Evolutionary conservation across 2,329 filamentous ascomycete genomes (phyloP).

Genomic region (Albifimbria verrucaria): DNA sequence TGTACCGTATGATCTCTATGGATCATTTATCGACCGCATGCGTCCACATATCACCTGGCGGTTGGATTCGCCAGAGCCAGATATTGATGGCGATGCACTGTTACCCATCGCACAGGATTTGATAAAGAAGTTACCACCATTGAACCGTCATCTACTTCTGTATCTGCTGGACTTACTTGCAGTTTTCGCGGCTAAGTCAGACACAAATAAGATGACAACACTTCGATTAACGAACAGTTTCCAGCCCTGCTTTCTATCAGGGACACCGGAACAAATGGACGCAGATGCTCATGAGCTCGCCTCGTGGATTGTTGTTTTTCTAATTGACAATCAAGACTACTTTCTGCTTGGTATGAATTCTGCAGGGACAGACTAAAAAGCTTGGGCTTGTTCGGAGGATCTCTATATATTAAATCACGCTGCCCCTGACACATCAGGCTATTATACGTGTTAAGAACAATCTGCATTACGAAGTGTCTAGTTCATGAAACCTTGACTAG

Average conservation of each 20-base stretch:
- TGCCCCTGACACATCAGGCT: no score
- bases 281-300: background rate
- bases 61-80: background rate
- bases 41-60: background rate
- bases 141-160: background rate
- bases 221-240: background rate
- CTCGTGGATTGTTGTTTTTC: no score
- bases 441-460: no score
- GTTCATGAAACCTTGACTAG: no score
- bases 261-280: background rate
- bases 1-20: background rate
- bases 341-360: no score
- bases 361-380: no score
- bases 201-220: background rate
- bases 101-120: background rate
- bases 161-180: background rate
- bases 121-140: background rate
- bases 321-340: no score
- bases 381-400: no score
- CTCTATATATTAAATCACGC: no score
- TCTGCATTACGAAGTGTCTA: no score
- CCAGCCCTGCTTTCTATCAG: background rate
- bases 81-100: background rate
- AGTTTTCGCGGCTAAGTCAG: background rate
- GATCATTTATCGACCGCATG: background rate